Evolutionary conservation across 768 basidiomycete species (phyloP).

Genomic region (Calocera viscosa): DNA sequence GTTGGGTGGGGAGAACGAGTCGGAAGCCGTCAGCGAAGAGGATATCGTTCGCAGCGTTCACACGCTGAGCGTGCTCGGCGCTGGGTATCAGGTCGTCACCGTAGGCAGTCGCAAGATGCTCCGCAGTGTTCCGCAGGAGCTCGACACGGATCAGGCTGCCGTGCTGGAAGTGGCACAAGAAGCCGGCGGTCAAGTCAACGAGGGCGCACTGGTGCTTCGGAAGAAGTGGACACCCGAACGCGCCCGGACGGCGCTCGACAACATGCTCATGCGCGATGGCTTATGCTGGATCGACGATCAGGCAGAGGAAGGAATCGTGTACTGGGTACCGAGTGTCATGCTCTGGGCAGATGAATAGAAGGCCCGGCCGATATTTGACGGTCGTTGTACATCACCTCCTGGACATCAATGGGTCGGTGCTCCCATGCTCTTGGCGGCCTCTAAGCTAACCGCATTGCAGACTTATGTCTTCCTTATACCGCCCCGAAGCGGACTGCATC

Average conservation of each 20-base stretch:
- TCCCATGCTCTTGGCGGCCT: too few relatives aligned
- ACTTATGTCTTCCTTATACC: too few relatives aligned
- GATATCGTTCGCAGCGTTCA: conserved; percentile 75
- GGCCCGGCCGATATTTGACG: too few relatives aligned
- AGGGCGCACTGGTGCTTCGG: conserved; percentile 43
- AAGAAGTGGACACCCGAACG: conserved; percentile 66
- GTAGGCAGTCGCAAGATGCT: conserved; percentile 68
- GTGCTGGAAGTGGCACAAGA: conserved; percentile 53
- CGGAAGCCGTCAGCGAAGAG: conserved; percentile 66
- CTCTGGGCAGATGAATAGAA: conserved; percentile 46
- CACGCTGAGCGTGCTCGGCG: conserved; percentile 73
- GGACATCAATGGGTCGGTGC: too few relatives aligned
- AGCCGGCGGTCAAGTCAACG: conserved; percentile 56
- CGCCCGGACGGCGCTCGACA: conserved; percentile 65
- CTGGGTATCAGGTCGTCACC: conserved; percentile 79
- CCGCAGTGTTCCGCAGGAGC: conserved; percentile 74
- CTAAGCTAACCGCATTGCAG: too few relatives aligned
- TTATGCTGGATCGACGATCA: conserved; percentile 93
- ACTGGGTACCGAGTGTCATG: conserved; percentile 85
- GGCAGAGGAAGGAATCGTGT: conserved; percentile 51
- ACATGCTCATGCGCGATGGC: conserved; percentile 82
- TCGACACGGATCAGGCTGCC: conserved; percentile 79
- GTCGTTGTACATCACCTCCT: too few relatives aligned
- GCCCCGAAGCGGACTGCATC: too few relatives aligned
- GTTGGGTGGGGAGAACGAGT: conserved; percentile 29